These are phyloP conservation scores for Lagerstroemia speciosa DNA, from an alignment of 345 rosid species.

Conservation along the genomic window DNA sequence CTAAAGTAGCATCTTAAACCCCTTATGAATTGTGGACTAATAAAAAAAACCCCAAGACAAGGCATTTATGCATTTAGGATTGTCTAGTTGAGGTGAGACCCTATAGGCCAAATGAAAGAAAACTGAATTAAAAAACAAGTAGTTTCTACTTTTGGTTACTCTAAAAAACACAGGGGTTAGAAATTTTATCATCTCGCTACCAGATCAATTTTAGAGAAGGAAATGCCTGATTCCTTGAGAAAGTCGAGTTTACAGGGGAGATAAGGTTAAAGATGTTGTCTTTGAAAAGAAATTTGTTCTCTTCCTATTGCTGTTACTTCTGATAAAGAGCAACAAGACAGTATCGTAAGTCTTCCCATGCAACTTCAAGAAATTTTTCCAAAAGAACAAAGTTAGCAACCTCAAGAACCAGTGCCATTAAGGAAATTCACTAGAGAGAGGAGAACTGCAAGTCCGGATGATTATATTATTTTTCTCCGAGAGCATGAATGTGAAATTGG, in stretches of 20 bases:
- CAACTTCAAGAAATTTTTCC: neutral
- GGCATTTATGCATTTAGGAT: neutral
- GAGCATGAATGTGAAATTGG: no score
- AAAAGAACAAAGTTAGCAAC: neutral
- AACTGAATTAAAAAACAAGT: neutral
- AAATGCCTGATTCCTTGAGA: neutral
- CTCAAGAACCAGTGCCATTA: neutral
- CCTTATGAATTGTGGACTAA: no score
- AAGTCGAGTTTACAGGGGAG: constrained; percentile 6
- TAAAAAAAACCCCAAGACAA: neutral
- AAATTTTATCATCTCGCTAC: neutral
- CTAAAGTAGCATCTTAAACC: neutral
- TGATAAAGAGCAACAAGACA: neutral
- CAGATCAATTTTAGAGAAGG: neutral
- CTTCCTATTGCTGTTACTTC: neutral
- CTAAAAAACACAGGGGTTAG: neutral
- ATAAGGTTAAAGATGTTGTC: neutral
- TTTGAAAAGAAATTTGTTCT: constrained; percentile 2
- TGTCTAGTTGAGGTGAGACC: neutral
- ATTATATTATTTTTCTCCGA: no score
- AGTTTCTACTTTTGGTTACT: neutral
- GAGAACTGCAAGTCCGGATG: no score
- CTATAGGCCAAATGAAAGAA: neutral
- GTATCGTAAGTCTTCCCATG: neutral
- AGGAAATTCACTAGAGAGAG: no score